Evolutionary conservation across 2,329 filamentous ascomycete species (phyloP), one percentile per base, ranked within the genome.

Genomic region (Capronia americana): DNA sequence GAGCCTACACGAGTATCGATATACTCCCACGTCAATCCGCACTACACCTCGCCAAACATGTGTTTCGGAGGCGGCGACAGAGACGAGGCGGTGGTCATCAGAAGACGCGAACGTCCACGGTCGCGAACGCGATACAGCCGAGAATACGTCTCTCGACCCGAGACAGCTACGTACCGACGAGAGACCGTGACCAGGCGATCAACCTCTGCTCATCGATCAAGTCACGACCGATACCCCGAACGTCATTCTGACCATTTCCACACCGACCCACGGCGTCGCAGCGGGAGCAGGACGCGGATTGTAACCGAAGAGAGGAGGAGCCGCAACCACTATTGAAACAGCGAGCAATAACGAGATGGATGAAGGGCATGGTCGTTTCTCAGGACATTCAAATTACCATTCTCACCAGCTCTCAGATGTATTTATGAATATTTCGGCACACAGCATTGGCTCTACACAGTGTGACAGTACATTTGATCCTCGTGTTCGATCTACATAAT

Each of bases 61-160:
- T 71, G 70, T 48, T 71, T 71, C 51, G 70, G 69, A 17, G 61
- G 68, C 24, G 62, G 62, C 54, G 44, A 57, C 41, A 34, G 61
- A 14, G 66, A 69, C 53, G 66, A 70, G 7, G 61, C 57, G 10
- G 68, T 70, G 38, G 55, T 71, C 44, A 70, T 71, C 41, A 48
- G 68, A 46, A 44, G 61, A 57, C 63, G 70, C 61, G 24, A 67
- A 62, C 65, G 64, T 55, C 58, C 69, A 65, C 58, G 63, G 55
- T 56, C 69, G 64, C 61, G 68, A 62, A 48, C 32, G 14, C 50
- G 53, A 4, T 51, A 71, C 68, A 41, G 34, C 50, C 68, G 68
- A 62, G 68, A 66, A 44, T 71, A 69, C 58, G 69, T 71, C 7
- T 69, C 69, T 23, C 65, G 67, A 26, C 69, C 69, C 12, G 69